Base-by-base conservation (phyloP, 257 asterid species). In the Fraxinus anomala region DNA sequence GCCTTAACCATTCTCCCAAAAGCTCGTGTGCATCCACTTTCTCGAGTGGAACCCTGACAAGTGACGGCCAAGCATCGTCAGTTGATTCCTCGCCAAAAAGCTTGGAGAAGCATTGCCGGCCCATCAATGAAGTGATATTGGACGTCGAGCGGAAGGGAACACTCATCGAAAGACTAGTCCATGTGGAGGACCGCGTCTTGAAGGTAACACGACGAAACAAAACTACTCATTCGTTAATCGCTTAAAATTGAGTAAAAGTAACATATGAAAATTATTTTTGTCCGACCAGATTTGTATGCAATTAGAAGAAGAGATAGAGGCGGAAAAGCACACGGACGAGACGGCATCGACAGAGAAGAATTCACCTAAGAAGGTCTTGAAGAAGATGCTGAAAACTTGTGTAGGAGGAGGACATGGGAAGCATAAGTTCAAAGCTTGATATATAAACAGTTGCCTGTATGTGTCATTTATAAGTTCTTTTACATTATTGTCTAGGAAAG, bases 81-180 rank as follows among this genome's bases (percentile, higher is more conserved):
- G 92, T 40, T 2, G 91, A 89, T 24, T 83, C 83, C 63, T 89
- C 92, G 1, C 91, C 92, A 16, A 85, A 81, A 31, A 80, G 86
- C 72, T 72, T 89, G 28, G 92, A 86, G 86, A 86, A 83, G 83
- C 89, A 77, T 34, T 93, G 92, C 6, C 89, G 96, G 0, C 94
- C 97, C 0, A 76, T 91, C 2, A 73, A 84, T 1, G 94, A 89
- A 71, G 98, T 90, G 28, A 81, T 91, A 36, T 9, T 82, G 70
- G 96, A 91, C 79, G 89, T 89, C 4, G 86, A 86, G 70, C 82
- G 54, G 4, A 93, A 92, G 82, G 98, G 98, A 0, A 88, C 90
- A 0, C 81, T 93, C 51, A 77, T 91, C 23, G 89, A 90, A 23
- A 80, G 96, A 80, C 79, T 90, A 70, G 75, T 83, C 1, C 88